Percentiles rank a stretch among this genome's conserved stretches.
phyloP scores from a whole-genome alignment of 2,329 filamentous ascomycete species.

The Sarocladium brachiariae region DNA sequence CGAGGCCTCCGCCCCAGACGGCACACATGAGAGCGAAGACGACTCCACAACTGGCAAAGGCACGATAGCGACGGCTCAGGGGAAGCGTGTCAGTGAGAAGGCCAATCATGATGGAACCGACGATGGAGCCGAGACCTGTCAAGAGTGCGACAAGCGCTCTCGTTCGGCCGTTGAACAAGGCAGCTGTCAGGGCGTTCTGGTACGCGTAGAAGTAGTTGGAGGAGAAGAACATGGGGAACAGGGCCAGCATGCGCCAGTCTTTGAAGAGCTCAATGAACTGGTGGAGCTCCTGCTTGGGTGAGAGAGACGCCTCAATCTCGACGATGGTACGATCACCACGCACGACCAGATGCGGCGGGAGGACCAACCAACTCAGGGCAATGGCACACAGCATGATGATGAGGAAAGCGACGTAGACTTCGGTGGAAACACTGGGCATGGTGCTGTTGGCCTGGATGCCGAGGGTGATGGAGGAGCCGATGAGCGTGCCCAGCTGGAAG shows the following conservation, averaged over 20 bases:
- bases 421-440: constrained; percentile 26
- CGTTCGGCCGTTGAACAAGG: constrained; percentile 67
- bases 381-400: constrained; percentile 22
- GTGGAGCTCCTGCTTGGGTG: constrained; percentile 10
- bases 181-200: constrained; percentile 66
- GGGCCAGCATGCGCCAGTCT: constrained; percentile 45
- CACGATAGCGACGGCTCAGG: constrained; percentile 52
- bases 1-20: constrained; percentile 65
- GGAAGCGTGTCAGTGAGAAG: constrained; percentile 51
- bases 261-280: constrained; percentile 16
- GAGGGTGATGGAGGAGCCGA: constrained; percentile 54
- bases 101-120: constrained; percentile 61
- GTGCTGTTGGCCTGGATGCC: constrained; percentile 38
- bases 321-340: constrained; percentile 5
- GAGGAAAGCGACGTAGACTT: constrained; percentile 23
- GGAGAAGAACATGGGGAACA: constrained; percentile 77
- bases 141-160: constrained; percentile 65
- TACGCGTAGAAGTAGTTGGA: constrained; percentile 83
- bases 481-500: constrained; percentile 79
- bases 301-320: constrained; percentile 9
- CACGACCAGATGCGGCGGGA: constrained; percentile 6
- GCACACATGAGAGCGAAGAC: constrained; percentile 58
- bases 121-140: constrained; percentile 67
- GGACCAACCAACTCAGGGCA: constrained; percentile 1
- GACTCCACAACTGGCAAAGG: constrained; percentile 48